phyloP scores from a whole-genome alignment of 352 stramenopile genomes.

The Phytophthora fragariae region DNA sequence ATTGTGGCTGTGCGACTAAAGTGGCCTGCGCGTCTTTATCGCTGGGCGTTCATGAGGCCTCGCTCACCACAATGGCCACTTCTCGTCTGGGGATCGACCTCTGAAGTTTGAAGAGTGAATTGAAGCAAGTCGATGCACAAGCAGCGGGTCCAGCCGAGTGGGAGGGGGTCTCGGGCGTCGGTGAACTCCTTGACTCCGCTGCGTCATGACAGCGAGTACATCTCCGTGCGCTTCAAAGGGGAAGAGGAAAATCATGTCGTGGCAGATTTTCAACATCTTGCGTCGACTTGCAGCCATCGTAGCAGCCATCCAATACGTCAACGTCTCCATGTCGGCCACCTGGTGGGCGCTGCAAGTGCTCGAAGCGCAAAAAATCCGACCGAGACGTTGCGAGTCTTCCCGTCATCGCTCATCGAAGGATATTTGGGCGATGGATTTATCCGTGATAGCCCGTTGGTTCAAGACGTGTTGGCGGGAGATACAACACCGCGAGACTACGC shows the following conservation, averaged over 20 bases:
- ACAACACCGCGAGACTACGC: conserved; percentile 40
- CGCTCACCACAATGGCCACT: background rate
- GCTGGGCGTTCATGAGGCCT: background rate
- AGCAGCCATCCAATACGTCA: conserved; percentile 44
- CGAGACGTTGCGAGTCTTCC: conserved; percentile 21
- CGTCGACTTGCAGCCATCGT: conserved; percentile 36
- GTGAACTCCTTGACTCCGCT: conserved; percentile 1
- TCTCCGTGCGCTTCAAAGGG: conserved; percentile 9
- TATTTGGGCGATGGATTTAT: conserved; percentile 43
- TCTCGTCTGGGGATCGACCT: background rate
- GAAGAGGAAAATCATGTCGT: conserved; percentile 7
- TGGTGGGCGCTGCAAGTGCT: conserved; percentile 36
- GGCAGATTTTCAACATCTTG: conserved; percentile 29
- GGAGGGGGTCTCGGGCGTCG: conserved; percentile 4
- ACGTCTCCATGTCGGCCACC: conserved; percentile 37
- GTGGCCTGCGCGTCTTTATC: background rate
- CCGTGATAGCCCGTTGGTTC: conserved; percentile 42
- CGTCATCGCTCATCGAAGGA: conserved; percentile 30
- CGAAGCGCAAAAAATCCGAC: conserved; percentile 19
- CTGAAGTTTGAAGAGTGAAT: background rate
- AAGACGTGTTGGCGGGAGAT: conserved; percentile 23
- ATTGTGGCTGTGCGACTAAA: background rate
- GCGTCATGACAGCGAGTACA: conserved; percentile 23
- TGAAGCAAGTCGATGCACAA: background rate
- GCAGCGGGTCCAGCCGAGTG: background rate